phyloP scores from a whole-genome alignment of 345 rosid genomes.

The Gossypium herbaceum region DNA sequence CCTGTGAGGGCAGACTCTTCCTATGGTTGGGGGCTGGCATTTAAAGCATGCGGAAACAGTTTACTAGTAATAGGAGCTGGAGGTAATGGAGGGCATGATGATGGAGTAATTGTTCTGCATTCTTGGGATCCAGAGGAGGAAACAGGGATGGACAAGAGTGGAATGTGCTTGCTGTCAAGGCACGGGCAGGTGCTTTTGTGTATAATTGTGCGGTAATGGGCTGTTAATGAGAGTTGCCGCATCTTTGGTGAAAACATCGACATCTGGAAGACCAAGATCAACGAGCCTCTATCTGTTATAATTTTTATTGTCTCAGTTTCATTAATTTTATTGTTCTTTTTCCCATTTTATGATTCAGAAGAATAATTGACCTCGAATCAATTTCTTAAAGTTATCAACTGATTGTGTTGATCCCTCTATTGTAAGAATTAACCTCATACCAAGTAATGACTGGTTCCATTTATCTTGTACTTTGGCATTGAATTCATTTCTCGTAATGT shows the following conservation, averaged over 20 bases:
- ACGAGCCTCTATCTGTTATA: neutral
- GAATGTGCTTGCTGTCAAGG: constrained; percentile 36
- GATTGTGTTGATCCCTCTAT: neutral
- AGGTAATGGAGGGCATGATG: constrained; percentile 32
- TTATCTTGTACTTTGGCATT: neutral
- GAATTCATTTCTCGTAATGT: neutral
- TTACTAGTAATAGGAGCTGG: constrained; percentile 33
- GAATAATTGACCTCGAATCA: constrained; percentile 10
- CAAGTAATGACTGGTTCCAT: neutral
- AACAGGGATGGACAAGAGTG: constrained; percentile 23
- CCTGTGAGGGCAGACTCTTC: constrained; percentile 38
- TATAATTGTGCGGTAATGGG: constrained; percentile 46
- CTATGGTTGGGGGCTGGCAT: constrained; percentile 46
- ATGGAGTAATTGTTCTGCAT: constrained; percentile 32
- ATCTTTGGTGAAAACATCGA: neutral
- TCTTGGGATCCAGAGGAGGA: constrained; percentile 34
- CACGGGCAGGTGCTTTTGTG: constrained; percentile 38
- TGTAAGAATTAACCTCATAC: neutral
- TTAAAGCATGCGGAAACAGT: constrained; percentile 33
- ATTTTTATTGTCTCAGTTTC: neutral
- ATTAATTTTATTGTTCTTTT: neutral
- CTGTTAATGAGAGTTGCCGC: constrained; percentile 24
- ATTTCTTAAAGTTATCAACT: constrained; percentile 8
- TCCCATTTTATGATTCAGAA: neutral
- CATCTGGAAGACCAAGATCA: neutral